These are phyloP conservation scores for Quercus phellos DNA, from an alignment of 331 rosid genomes.

Conservation along the genomic window DNA sequence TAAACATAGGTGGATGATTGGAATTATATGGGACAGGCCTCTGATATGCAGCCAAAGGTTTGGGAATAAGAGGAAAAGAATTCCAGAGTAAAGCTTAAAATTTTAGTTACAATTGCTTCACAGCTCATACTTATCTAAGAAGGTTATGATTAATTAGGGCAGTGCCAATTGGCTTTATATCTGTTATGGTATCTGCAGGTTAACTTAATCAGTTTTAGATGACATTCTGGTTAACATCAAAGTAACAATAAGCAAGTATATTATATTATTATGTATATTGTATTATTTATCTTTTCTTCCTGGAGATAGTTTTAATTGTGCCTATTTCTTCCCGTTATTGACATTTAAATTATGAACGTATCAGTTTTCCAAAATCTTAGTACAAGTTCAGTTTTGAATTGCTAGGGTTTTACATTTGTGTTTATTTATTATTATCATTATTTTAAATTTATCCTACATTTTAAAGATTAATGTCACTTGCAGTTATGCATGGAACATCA, in stretches of 20 bases:
- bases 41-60: neutral
- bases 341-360: neutral
- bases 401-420: neutral
- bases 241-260: neutral
- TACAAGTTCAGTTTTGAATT: no score
- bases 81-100: neutral
- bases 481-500: neutral
- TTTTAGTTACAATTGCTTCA: neutral
- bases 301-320: no score
- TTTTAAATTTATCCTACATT: neutral
- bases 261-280: no score
- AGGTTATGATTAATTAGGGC: neutral
- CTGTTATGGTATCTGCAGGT: neutral
- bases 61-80: neutral
- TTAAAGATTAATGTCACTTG: neutral
- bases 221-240: neutral
- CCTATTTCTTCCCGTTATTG: no score
- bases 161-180: neutral
- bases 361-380: neutral
- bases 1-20: neutral
- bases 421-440: neutral
- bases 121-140: neutral
- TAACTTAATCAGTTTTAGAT: neutral
- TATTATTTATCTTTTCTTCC: no score
- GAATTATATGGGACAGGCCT: neutral